phyloP scores from a whole-genome alignment of 1,284 basidiomycete species.

The Singerocomus inundabilis region DNA sequence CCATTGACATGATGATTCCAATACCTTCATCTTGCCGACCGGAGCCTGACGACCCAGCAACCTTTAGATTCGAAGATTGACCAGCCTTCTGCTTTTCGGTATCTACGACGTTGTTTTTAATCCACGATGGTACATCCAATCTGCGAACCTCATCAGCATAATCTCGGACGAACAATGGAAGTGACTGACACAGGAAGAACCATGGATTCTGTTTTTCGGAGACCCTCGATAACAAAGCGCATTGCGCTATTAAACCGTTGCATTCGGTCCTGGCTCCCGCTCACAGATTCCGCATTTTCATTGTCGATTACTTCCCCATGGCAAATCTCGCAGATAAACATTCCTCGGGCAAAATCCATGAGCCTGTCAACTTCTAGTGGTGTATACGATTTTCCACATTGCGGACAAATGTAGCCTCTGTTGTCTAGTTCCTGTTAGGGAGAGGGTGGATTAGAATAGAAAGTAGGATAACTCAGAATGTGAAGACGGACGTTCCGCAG shows the following conservation, averaged over 20 bases:
- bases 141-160: slow-evolving; percentile 38
- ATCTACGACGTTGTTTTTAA: slow-evolving; percentile 64
- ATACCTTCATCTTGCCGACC: slow-evolving; percentile 69
- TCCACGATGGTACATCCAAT: slow-evolving; percentile 81
- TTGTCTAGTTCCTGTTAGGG: slow-evolving; percentile 81
- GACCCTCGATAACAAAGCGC: slow-evolving; percentile 79
- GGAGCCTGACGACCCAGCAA: slow-evolving; percentile 64
- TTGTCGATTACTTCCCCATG: slow-evolving; percentile 85
- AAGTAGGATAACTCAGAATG: slow-evolving; percentile 1
- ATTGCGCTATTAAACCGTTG: slow-evolving; percentile 93
- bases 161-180: background rate
- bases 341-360: slow-evolving; percentile 63
- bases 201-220: slow-evolving; percentile 90
- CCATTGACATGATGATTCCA: slow-evolving; percentile 77
- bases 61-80: slow-evolving; percentile 57
- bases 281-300: slow-evolving; percentile 83
- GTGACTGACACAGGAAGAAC: slow-evolving; percentile 68
- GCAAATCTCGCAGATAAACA: slow-evolving; percentile 78
- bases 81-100: slow-evolving; percentile 54
- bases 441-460: slow-evolving; percentile 3
- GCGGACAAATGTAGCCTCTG: slow-evolving; percentile 93
- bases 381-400: slow-evolving; percentile 83
- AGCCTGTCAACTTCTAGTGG: slow-evolving; percentile 85
- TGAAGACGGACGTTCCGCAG: slow-evolving; percentile 68
- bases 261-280: slow-evolving; percentile 90